Evolutionary conservation across 2,329 filamentous ascomycete species (phyloP).

Genomic region (Alternaria ventricosa): DNA sequence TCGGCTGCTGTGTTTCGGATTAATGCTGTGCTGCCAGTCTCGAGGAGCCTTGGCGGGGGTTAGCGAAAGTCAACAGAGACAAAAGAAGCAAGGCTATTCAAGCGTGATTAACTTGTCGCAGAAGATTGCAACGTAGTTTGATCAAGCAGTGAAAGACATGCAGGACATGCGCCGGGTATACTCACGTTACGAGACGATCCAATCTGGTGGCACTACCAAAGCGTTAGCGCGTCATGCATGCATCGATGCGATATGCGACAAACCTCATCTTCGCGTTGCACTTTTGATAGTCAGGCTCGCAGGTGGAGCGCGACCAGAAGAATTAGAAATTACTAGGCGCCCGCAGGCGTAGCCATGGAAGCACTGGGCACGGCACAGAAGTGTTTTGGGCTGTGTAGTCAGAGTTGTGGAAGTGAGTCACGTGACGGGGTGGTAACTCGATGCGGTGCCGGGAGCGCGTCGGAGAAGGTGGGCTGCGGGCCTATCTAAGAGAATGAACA

Average conservation of each 20-base stretch:
- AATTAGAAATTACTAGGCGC: constrained; percentile 38
- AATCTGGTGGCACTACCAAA: constrained; percentile 47
- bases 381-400: neutral
- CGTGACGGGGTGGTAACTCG: constrained; percentile 33
- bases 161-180: constrained; percentile 21
- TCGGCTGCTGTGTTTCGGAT: constrained; percentile 97
- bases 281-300: constrained; percentile 11
- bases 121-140: neutral
- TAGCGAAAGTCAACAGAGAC: constrained; percentile 23
- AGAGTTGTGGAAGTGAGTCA: constrained; percentile 18
- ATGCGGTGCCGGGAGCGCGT: constrained; percentile 35
- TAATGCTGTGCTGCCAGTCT: constrained; percentile 94
- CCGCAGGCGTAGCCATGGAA: constrained; percentile 32
- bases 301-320: constrained; percentile 11
- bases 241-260: constrained; percentile 20
- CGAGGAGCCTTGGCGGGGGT: constrained; percentile 73
- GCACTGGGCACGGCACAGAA: constrained; percentile 4
- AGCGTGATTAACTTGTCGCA: neutral
- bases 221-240: constrained; percentile 44
- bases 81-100: neutral
- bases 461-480: constrained; percentile 40
- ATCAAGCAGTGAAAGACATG: neutral
- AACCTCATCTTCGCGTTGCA: constrained; percentile 38
- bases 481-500: constrained; percentile 34
- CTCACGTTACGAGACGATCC: constrained; percentile 49